Conservation (phyloP, 768 basidiomycete species). For the Lactarius tabidus region DNA sequence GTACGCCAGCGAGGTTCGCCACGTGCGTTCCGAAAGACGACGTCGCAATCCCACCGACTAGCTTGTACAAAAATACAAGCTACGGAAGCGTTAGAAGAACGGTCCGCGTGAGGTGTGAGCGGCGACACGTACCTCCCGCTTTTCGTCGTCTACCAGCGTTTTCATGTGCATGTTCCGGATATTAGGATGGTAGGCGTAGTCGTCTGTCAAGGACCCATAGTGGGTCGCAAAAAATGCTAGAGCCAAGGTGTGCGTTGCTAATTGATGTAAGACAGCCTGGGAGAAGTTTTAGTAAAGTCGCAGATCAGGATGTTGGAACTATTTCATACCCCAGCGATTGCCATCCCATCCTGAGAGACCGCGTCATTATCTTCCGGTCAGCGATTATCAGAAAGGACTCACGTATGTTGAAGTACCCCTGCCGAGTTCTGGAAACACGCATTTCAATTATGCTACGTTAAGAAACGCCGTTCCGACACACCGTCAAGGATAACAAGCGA, state of each 20-base stretch:
- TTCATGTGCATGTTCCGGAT: constrained; percentile 96
- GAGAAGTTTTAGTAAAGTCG: neutral
- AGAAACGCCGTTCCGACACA: constrained; percentile 35
- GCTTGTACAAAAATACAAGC: constrained; percentile 94
- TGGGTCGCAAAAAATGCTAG: constrained; percentile 97
- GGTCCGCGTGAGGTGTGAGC: neutral
- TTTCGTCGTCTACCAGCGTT: constrained; percentile 89
- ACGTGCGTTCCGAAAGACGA: constrained; percentile 94
- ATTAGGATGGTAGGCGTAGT: constrained; percentile 88
- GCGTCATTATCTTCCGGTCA: constrained; percentile 16
- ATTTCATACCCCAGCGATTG: constrained; percentile 77
- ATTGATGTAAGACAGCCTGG: constrained; percentile 87
- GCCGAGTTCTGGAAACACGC: constrained; percentile 66
- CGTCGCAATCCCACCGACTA: constrained; percentile 80
- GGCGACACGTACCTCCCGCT: constrained; percentile 60
- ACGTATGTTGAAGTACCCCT: constrained; percentile 94
- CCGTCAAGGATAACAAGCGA: constrained; percentile 95
- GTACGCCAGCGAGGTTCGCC: constrained; percentile 91
- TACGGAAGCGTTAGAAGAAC: constrained; percentile 32
- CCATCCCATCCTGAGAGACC: constrained; percentile 83
- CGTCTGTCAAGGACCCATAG: constrained; percentile 93
- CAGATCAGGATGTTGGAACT: neutral
- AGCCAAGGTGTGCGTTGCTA: constrained; percentile 89
- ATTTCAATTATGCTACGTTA: neutral
- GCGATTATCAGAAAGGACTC: constrained; percentile 28